Conservation (phyloP, 768 basidiomycete genomes). For the Lanmaoa rubissima region DNA sequence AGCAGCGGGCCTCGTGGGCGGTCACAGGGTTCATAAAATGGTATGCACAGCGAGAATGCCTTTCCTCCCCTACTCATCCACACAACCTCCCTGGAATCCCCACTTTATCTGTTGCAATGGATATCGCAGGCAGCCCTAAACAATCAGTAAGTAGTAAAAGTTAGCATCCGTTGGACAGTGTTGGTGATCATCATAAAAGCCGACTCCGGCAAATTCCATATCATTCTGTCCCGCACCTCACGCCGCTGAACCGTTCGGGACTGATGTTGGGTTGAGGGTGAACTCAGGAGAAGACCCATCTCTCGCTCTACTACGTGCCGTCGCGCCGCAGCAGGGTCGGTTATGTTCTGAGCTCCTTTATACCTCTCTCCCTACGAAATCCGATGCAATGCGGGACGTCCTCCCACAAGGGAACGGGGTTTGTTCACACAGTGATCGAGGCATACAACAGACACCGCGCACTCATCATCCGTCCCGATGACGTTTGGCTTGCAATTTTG, state of each 20-base stretch:
- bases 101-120: no score
- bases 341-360: neutral
- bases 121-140: no score
- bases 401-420: slow-evolving; percentile 25
- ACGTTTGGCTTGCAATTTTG: slow-evolving; percentile 37
- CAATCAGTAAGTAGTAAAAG: no score
- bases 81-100: no score
- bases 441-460: slow-evolving; percentile 28
- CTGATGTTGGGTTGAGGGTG: neutral
- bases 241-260: neutral
- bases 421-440: slow-evolving; percentile 29
- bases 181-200: neutral
- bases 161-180: no score
- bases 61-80: no score
- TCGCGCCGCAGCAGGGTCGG: neutral
- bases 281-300: neutral
- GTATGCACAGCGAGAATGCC: no score
- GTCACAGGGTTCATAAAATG: no score
- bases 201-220: neutral
- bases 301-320: neutral
- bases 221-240: neutral
- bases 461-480: slow-evolving; percentile 44
- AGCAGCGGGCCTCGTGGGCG: no score
- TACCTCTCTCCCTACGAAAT: neutral
- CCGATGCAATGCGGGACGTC: slow-evolving; percentile 11